Conservation (phyloP, 2,329 filamentous ascomycete species). For the Scytalidium sp. region DNA sequence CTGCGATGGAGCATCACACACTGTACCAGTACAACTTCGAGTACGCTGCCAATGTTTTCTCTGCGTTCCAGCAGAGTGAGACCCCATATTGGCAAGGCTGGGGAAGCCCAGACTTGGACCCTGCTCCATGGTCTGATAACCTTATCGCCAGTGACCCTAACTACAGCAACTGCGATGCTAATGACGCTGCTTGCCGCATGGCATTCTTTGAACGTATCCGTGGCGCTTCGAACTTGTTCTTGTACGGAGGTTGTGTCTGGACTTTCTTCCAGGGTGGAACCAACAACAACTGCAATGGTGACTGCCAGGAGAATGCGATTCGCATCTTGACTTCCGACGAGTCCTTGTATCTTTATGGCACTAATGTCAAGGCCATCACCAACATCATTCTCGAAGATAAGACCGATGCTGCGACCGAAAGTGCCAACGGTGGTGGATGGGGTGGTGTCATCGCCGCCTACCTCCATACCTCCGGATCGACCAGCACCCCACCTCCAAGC, state of each 20-base stretch:
- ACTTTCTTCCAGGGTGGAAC: slow-evolving; percentile 34
- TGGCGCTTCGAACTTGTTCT: slow-evolving; percentile 27
- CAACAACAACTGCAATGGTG: slow-evolving; percentile 18
- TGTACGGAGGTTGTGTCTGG: slow-evolving; percentile 38
- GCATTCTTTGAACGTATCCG: slow-evolving; percentile 28
- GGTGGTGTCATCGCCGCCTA: slow-evolving; percentile 31
- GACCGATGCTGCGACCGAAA: slow-evolving; percentile 20
- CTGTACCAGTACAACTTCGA: slow-evolving; percentile 50
- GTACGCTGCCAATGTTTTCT: slow-evolving; percentile 10
- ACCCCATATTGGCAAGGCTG: slow-evolving; percentile 4
- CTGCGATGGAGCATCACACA: slow-evolving; percentile 45
- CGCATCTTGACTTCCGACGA: slow-evolving; percentile 20
- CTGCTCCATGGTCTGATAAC: not conserved
- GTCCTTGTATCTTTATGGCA: slow-evolving; percentile 26
- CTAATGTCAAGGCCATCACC: slow-evolving; percentile 23
- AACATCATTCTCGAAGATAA: slow-evolving; percentile 27
- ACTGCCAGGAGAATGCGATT: slow-evolving; percentile 35
- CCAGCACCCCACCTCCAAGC: too few relatives aligned
- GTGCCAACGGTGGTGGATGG: slow-evolving; percentile 31
- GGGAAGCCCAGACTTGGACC: slow-evolving; percentile 23
- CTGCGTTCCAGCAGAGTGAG: slow-evolving; percentile 3
- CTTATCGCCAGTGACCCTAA: slow-evolving; percentile 1
- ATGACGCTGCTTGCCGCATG: slow-evolving; percentile 33
- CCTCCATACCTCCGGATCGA: not conserved
- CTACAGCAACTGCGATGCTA: slow-evolving; percentile 2